A percentile compares a stretch with the other conserved stretches of the same genome.
Conservation (phyloP, 2,329 filamentous ascomycete species). For the Colletotrichum abscissum region DNA sequence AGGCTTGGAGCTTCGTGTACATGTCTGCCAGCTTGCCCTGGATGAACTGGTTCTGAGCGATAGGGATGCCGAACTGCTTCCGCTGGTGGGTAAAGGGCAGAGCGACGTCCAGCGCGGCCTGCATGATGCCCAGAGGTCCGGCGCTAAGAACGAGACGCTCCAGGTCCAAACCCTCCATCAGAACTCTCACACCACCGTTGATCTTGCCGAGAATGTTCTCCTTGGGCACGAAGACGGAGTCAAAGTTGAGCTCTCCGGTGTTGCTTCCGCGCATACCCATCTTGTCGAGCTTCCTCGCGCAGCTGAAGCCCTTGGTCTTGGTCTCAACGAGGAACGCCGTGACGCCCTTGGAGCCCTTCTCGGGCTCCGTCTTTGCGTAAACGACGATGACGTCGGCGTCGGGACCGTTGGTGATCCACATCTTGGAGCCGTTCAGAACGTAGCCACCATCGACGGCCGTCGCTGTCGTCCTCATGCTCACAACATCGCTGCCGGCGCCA, state of each 20-base stretch:
- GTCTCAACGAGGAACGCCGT: constrained; percentile 92
- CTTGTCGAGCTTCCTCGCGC: constrained; percentile 93
- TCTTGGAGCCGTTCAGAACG: constrained; percentile 89
- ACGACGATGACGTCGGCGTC: constrained; percentile 94
- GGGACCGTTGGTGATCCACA: constrained; percentile 99
- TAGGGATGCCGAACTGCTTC: constrained; percentile 87
- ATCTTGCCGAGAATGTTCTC: constrained; percentile 84
- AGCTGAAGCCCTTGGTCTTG: constrained; percentile 79
- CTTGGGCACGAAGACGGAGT: constrained; percentile 87
- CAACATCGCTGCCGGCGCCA: constrained; percentile 90
- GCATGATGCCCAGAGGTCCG: constrained; percentile 94
- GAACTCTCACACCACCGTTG: constrained; percentile 85
- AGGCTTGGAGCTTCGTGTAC: constrained; percentile 92
- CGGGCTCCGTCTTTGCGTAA: constrained; percentile 94
- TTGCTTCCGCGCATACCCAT: constrained; percentile 98
- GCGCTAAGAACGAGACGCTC: constrained; percentile 92
- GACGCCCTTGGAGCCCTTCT: constrained; percentile 87
- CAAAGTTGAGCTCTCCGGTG: constrained; percentile 93
- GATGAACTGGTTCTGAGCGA: constrained; percentile 92
- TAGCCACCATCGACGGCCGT: constrained; percentile 86
- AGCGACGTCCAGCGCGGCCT: constrained; percentile 85
- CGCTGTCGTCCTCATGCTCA: constrained; percentile 92
- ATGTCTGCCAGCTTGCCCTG: constrained; percentile 96
- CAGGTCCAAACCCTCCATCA: constrained; percentile 97
- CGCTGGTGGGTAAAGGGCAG: constrained; percentile 91